These are phyloP conservation scores for Groenewaldozyma salmanticensis DNA, from an alignment of 805 yeast species.

Conservation along the genomic window DNA sequence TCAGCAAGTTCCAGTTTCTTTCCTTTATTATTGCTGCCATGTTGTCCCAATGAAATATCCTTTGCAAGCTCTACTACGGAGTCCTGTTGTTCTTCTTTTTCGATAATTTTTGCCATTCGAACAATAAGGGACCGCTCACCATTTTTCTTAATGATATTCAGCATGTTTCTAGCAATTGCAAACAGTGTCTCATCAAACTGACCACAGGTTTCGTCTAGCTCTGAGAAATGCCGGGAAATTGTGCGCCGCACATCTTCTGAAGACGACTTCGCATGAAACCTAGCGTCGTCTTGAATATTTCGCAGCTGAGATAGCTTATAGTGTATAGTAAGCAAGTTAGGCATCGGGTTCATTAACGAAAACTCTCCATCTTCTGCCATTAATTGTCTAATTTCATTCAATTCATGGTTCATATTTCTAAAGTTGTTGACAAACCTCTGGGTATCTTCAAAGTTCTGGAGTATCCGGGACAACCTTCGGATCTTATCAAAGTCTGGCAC, in stretches of 20 bases:
- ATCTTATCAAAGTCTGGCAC: constrained; percentile 63
- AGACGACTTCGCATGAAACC: constrained; percentile 40
- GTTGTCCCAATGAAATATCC: constrained; percentile 18
- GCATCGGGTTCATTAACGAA: constrained; percentile 35
- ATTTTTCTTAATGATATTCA: constrained; percentile 59
- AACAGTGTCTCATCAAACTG: constrained; percentile 55
- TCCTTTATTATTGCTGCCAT: constrained; percentile 26
- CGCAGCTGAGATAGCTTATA: constrained; percentile 58
- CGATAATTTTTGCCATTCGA: constrained; percentile 66
- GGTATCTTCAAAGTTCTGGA: constrained; percentile 65
- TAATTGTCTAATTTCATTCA: constrained; percentile 41
- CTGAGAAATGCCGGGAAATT: constrained; percentile 45
- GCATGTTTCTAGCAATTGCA: constrained; percentile 55
- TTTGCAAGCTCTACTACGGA: constrained; percentile 34
- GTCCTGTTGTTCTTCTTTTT: constrained; percentile 74
- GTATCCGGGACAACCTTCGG: constrained; percentile 53
- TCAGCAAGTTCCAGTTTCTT: constrained; percentile 22
- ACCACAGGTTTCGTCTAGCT: constrained; percentile 38
- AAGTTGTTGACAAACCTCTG: constrained; percentile 56
- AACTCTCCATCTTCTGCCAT: constrained; percentile 42
- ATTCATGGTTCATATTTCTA: constrained; percentile 41
- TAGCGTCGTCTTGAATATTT: constrained; percentile 70
- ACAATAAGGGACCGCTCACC: constrained; percentile 60
- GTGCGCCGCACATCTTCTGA: constrained; percentile 62
- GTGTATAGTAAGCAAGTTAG: constrained; percentile 57